Evolutionary conservation across 768 basidiomycete species (phyloP).

Genomic region (Pholiota conissans): DNA sequence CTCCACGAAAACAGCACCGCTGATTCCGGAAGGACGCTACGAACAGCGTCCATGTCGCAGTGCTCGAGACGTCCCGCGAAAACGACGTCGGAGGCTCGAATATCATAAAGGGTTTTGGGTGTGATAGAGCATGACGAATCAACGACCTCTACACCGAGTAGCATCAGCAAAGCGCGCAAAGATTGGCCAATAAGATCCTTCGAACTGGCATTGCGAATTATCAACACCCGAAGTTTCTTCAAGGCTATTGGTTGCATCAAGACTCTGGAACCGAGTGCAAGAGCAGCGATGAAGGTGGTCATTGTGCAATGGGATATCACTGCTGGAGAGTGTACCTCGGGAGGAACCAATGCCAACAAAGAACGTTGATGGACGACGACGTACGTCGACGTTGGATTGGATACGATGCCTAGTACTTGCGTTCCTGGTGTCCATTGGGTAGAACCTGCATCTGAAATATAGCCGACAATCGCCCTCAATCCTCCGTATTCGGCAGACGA

Average conservation of each 20-base stretch:
- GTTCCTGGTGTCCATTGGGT: background rate
- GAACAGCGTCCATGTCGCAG: background rate
- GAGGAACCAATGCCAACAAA: background rate
- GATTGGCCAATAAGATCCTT: background rate
- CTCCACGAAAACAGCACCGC: background rate
- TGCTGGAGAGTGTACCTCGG: background rate
- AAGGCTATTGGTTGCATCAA: background rate
- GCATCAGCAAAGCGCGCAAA: background rate
- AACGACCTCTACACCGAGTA: background rate
- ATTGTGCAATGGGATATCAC: background rate
- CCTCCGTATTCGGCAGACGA: background rate
- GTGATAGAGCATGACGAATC: background rate
- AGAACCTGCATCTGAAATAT: background rate
- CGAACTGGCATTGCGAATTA: background rate
- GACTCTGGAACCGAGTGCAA: background rate
- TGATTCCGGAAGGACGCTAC: background rate
- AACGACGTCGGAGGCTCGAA: background rate
- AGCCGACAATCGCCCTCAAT: background rate
- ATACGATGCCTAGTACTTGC: background rate
- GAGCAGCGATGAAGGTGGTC: background rate
- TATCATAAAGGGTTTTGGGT: background rate
- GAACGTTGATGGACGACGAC: background rate
- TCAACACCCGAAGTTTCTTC: background rate
- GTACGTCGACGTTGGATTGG: background rate
- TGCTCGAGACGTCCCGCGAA: background rate